Evolutionary conservation across 2,329 filamentous ascomycete genomes (phyloP), one percentile per base, ranked within the genome.

Genomic region (Arthrobotrys entomopaga): DNA sequence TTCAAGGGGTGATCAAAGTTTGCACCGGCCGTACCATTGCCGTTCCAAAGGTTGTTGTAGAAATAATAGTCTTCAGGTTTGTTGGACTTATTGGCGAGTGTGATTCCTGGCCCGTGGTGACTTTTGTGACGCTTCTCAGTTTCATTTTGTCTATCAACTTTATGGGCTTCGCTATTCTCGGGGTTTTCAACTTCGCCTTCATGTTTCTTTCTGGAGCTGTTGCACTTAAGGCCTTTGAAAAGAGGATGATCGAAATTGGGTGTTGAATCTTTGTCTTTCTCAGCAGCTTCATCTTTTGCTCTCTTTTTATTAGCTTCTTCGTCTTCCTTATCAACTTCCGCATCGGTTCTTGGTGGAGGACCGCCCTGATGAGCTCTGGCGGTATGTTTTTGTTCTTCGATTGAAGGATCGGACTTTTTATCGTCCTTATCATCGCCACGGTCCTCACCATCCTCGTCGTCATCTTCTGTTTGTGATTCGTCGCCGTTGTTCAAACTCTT

Each of bases 11-110:
- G 77, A 78, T 82, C 80, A 70, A 83, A 83, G 78, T 83, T 83
- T 22, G 82, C 80, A 2, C 80, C 81, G 2, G 79, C 82, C 11
- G 76, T 78, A 48, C 81, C 82, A 76, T 82, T 79, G 60, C 81
- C 82, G 76, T 83, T 82, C 81, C 80, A 82, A 78, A 80, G 80
- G 77, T 83, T 83, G 66, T 82, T 78, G 78, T 81, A 83, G 80
- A 83, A 83, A 74, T 78, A 81, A 78, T 81, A 83, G 0, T 77
- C 79, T 69, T 80, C 65, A 48, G 80, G 77, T 56, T 79, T 79
- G 16, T 73, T 56, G 15, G 80, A 80, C 59, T 80, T 80, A 77
- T 83, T 82, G 70, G 78, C 81, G n/a, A 83, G 77, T 22, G 79
- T 75, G 63, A 83, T 82, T 8, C 82, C 82, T 6, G 81, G 80